phyloP scores from a whole-genome alignment of 768 basidiomycete species.

The Calvatia gigantea region DNA sequence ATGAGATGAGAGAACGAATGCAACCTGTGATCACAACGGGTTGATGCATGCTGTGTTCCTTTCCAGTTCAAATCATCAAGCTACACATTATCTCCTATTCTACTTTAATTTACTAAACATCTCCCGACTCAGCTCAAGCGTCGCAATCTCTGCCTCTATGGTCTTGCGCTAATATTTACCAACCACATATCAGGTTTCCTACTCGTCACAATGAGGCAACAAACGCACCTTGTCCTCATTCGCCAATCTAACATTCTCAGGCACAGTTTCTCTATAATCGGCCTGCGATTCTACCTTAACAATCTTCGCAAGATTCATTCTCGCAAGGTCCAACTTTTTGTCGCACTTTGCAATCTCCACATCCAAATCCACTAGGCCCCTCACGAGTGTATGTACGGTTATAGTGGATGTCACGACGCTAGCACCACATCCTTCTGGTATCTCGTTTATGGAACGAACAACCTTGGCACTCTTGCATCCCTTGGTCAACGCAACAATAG shows the following conservation, averaged over 20 bases:
- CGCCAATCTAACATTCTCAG: slow-evolving; percentile 64
- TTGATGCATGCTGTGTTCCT: slow-evolving; percentile 4
- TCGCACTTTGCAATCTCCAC: slow-evolving; percentile 85
- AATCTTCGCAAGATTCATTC: slow-evolving; percentile 72
- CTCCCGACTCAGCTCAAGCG: slow-evolving; percentile 11
- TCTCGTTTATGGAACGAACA: slow-evolving; percentile 56
- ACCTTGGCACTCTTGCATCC: slow-evolving; percentile 78
- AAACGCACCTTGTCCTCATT: slow-evolving; percentile 83
- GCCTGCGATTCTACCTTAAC: slow-evolving; percentile 65
- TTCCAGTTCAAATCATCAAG: background rate
- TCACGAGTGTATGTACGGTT: slow-evolving; percentile 83
- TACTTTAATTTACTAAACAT: slow-evolving; percentile 16
- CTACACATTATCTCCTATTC: background rate
- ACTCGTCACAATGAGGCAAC: background rate
- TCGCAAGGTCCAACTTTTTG: slow-evolving; percentile 81
- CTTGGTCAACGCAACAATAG: slow-evolving; percentile 82
- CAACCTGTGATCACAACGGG: background rate
- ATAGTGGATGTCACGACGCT: slow-evolving; percentile 72
- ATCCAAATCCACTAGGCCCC: slow-evolving; percentile 87
- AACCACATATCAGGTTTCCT: background rate
- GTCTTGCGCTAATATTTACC: slow-evolving; percentile 5
- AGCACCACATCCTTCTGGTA: slow-evolving; percentile 88
- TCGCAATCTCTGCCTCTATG: slow-evolving; percentile 14
- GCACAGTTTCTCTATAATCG: slow-evolving; percentile 79
- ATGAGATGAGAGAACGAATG: slow-evolving; percentile 16